These are phyloP conservation scores for Plenodomus biglobosus DNA, from an alignment of 2,329 filamentous ascomycete species.

Conservation along the genomic window DNA sequence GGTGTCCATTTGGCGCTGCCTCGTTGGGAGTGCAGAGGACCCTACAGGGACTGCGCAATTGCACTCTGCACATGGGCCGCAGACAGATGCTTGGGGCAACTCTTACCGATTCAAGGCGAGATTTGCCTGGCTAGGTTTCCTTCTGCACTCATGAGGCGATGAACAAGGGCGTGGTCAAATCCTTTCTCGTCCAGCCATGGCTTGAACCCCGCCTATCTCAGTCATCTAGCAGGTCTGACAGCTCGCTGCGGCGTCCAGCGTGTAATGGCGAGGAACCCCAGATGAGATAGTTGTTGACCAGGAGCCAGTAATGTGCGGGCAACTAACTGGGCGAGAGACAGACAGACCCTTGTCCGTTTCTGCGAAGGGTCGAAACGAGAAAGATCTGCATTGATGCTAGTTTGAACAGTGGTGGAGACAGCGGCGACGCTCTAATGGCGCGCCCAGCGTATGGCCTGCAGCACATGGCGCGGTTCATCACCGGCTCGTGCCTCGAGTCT, in stretches of 20 bases:
- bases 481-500: slow-evolving; percentile 42
- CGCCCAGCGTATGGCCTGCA: slow-evolving; percentile 23
- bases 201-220: slow-evolving; percentile 23
- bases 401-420: slow-evolving; percentile 28
- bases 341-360: slow-evolving; percentile 30
- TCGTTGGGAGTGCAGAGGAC: slow-evolving; percentile 9
- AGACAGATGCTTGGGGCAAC: slow-evolving; percentile 8
- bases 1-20: slow-evolving; percentile 19
- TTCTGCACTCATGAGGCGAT: slow-evolving; percentile 9
- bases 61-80: slow-evolving; percentile 9
- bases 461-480: slow-evolving; percentile 34
- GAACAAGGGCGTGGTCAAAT: slow-evolving; percentile 19
- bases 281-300: slow-evolving; percentile 26
- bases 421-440: slow-evolving; percentile 26
- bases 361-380: slow-evolving; percentile 37
- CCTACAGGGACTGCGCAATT: not conserved
- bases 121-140: slow-evolving; percentile 12
- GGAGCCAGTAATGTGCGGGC: slow-evolving; percentile 16
- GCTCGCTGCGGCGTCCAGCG: slow-evolving; percentile 31
- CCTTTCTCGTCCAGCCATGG: slow-evolving; percentile 20
- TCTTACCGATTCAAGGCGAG: slow-evolving; percentile 13
- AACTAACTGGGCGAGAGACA: slow-evolving; percentile 31
- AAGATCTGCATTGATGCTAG: slow-evolving; percentile 32
- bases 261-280: slow-evolving; percentile 21
- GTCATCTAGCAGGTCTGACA: slow-evolving; percentile 35